Conservation (phyloP, 257 asterid species). For the Cinchona pubescens region DNA sequence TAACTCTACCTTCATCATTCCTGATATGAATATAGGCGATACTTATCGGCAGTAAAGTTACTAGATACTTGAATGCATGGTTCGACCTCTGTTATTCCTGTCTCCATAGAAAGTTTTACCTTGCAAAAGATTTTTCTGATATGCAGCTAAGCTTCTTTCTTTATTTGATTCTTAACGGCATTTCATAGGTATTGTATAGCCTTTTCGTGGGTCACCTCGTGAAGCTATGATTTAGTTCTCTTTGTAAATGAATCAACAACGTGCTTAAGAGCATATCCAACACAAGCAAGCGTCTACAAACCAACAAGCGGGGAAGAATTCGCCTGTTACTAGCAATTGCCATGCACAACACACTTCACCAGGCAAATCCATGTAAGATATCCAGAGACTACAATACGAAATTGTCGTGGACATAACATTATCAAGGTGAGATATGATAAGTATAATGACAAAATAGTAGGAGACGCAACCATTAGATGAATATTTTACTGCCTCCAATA, state of each 20-base stretch:
- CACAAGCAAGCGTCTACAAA: no score
- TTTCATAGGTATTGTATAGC: background rate
- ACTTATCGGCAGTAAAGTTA: no score
- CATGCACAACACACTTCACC: background rate
- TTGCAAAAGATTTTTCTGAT: background rate
- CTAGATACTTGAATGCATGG: no score
- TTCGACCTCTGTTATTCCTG: no score
- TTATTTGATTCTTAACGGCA: background rate
- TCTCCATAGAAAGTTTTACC: no score
- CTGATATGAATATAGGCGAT: no score
- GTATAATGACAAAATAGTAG: background rate
- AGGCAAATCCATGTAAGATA: background rate
- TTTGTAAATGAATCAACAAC: background rate
- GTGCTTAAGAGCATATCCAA: background rate
- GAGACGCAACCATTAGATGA: background rate
- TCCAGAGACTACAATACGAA: background rate
- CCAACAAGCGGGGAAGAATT: background rate
- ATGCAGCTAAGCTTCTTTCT: background rate
- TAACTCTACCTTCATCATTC: no score
- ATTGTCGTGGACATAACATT: background rate
- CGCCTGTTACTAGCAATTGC: background rate
- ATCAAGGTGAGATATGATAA: background rate
- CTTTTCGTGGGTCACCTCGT: background rate
- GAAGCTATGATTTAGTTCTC: background rate
- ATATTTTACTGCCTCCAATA: background rate